phyloP scores from a whole-genome alignment of 176 grass and related monocot genomes.

The Alopecurus myosuroides region DNA sequence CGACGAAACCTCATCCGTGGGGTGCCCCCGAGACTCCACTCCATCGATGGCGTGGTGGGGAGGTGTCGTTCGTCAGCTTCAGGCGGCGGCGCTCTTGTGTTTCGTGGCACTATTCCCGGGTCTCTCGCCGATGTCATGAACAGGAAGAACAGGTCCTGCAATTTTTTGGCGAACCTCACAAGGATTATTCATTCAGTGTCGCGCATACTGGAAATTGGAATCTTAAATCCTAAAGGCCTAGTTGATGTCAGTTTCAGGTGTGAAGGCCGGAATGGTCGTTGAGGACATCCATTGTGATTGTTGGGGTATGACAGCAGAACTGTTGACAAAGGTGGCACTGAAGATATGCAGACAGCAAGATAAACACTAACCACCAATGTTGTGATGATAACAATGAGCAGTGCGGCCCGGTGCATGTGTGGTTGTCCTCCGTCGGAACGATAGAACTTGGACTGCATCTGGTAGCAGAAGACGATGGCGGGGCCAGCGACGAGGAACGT shows the following conservation, averaged over 20 bases:
- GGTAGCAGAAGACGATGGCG: conserved; percentile 36
- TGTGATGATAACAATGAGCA: conserved; percentile 22
- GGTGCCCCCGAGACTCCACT: conserved; percentile 44
- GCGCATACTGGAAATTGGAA: neutral
- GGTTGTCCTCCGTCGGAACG: neutral
- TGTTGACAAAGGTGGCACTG: neutral
- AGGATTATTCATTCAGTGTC: neutral
- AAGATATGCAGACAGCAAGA: neutral
- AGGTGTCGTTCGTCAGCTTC: conserved; percentile 34
- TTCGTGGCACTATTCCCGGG: conserved; percentile 60
- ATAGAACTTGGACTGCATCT: conserved; percentile 28
- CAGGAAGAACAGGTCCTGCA: conserved; percentile 53
- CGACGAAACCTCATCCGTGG: conserved; percentile 39
- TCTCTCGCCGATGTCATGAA: conserved; percentile 47
- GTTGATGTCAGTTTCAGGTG: neutral
- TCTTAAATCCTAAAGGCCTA: neutral
- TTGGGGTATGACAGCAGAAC: neutral
- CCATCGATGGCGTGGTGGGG: conserved; percentile 40
- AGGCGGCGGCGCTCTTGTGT: conserved; percentile 38
- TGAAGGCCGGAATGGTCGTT: neutral
- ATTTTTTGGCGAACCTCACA: neutral
- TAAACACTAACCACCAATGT: conserved; percentile 25
- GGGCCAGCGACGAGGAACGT: conserved; percentile 34
- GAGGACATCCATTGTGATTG: neutral
- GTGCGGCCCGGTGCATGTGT: conserved; percentile 9